These are phyloP conservation scores for Lotus japonicus DNA, from an alignment of 306 rosid genomes.

Conservation along the genomic window DNA sequence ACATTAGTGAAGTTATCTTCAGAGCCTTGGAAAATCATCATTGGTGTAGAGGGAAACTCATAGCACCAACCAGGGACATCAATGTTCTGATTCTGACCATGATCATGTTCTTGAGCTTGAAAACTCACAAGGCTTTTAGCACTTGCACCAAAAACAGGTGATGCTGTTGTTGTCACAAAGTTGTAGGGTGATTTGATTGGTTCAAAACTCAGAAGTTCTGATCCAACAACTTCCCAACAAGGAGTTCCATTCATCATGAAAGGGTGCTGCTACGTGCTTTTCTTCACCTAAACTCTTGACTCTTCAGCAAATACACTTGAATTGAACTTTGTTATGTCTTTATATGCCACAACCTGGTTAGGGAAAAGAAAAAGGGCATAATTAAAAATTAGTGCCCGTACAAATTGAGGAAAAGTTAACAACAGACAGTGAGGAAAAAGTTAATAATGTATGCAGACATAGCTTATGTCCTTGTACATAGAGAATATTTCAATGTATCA, in stretches of 20 bases:
- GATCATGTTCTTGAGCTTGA: constrained; percentile 15
- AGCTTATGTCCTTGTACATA: constrained; percentile 1
- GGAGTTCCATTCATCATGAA: constrained; percentile 13
- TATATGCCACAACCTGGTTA: background rate
- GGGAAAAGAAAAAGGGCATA: background rate
- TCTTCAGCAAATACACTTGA: background rate
- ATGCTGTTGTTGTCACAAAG: constrained; percentile 14
- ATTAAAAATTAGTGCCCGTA: background rate
- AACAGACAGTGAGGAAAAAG: background rate
- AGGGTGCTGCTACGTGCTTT: constrained; percentile 12
- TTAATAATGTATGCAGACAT: constrained; percentile 22
- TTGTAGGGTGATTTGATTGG: constrained; percentile 10
- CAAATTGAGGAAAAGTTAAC: background rate
- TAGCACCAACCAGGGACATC: constrained; percentile 21
- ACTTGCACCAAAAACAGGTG: constrained; percentile 3
- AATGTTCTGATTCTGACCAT: background rate
- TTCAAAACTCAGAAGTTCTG: constrained; percentile 20
- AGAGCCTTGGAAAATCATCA: constrained; percentile 11
- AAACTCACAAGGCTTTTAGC: background rate
- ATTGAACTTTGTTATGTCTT: background rate
- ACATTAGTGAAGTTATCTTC: constrained; percentile 19
- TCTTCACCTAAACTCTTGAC: background rate
- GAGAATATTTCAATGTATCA: constrained; percentile 19
- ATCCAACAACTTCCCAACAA: constrained; percentile 28
- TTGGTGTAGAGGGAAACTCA: constrained; percentile 17